A percentile compares a stretch with the other conserved stretches of the same genome.
Conservation (phyloP, 2,329 filamentous ascomycete species). For the Trematosphaeria pertusa region DNA sequence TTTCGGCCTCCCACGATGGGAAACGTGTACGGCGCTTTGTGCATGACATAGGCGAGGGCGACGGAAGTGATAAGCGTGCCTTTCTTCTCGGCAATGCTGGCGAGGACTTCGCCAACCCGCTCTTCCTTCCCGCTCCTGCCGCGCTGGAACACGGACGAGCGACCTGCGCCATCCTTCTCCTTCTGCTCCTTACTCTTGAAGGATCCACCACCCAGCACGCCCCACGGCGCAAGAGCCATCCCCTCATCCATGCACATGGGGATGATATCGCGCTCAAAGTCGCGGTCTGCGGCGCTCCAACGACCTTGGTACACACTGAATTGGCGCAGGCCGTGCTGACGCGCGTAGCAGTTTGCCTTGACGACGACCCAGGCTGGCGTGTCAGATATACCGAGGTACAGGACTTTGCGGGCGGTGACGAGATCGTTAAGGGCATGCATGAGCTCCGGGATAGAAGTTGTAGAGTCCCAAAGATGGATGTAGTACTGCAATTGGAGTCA, state of each 20-base stretch:
- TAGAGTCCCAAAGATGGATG: conserved; percentile 52
- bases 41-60: conserved; percentile 76
- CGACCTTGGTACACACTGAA: conserved; percentile 52
- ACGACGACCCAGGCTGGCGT: conserved; percentile 51
- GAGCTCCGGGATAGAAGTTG: conserved; percentile 52
- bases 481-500: conserved; percentile 35
- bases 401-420: conserved; percentile 49
- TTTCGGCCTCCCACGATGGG: conserved; percentile 76
- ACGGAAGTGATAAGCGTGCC: conserved; percentile 64
- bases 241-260: conserved; percentile 53
- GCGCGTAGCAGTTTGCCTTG: conserved; percentile 45
- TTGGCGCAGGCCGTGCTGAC: conserved; percentile 47
- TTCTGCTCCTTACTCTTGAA: conserved; percentile 56
- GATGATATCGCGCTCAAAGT: conserved; percentile 56
- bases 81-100: conserved; percentile 64
- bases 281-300: conserved; percentile 52
- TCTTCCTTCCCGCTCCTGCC: conserved; percentile 55
- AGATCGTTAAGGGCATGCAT: conserved; percentile 54
- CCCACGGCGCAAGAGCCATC: conserved; percentile 63
- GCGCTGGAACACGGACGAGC: too few relatives aligned
- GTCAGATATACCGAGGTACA: conserved; percentile 55
- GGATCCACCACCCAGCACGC: conserved; percentile 51
- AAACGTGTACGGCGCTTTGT: conserved; percentile 75
- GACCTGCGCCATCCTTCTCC: conserved; percentile 51
- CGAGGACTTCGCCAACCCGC: conserved; percentile 64